Evolutionary conservation across 495 filamentous ascomycete genomes (phyloP).

Genomic region (Tuber microsphaerosporum): DNA sequence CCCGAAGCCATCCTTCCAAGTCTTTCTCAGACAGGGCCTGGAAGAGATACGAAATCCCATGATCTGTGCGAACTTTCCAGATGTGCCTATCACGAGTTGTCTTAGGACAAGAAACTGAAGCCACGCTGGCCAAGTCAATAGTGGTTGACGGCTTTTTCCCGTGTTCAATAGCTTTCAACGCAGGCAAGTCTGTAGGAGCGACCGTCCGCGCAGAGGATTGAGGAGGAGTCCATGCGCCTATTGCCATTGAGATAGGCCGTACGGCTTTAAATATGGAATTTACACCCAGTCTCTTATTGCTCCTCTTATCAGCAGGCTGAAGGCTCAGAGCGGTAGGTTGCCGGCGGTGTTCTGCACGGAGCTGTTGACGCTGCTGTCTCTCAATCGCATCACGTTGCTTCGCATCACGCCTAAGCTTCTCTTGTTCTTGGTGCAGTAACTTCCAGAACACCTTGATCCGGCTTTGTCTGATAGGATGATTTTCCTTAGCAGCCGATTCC

Average conservation of each 20-base stretch:
- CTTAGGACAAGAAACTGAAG: slow-evolving; percentile 32
- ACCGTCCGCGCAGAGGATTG: slow-evolving; percentile 31
- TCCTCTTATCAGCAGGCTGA: slow-evolving; percentile 36
- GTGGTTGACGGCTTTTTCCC: slow-evolving; percentile 35
- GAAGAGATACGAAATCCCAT: slow-evolving; percentile 37
- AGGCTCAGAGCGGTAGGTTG: slow-evolving; percentile 38
- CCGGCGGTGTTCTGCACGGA: slow-evolving; percentile 36
- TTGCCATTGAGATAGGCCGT: slow-evolving; percentile 41
- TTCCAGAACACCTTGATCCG: slow-evolving; percentile 40
- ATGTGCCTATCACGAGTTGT: slow-evolving; percentile 37
- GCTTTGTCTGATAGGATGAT: slow-evolving; percentile 28
- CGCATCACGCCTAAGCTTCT: slow-evolving; percentile 41
- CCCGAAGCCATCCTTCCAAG: slow-evolving; percentile 38
- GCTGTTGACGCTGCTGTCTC: slow-evolving; percentile 36
- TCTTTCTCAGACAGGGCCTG: slow-evolving; percentile 40
- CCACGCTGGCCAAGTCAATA: slow-evolving; percentile 33
- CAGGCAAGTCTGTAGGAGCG: slow-evolving; percentile 35
- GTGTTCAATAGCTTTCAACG: slow-evolving; percentile 35
- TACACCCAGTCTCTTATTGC: slow-evolving; percentile 40
- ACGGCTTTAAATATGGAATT: slow-evolving; percentile 43
- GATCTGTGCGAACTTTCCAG: slow-evolving; percentile 37
- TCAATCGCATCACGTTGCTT: slow-evolving; percentile 42
- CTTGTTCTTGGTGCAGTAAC: slow-evolving; percentile 41
- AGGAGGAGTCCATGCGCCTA: slow-evolving; percentile 40
- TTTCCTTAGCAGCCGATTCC: slow-evolving; percentile 39